Base-by-base conservation (phyloP, 2,329 filamentous ascomycete genomes). In the Epichloe uncinata region DNA sequence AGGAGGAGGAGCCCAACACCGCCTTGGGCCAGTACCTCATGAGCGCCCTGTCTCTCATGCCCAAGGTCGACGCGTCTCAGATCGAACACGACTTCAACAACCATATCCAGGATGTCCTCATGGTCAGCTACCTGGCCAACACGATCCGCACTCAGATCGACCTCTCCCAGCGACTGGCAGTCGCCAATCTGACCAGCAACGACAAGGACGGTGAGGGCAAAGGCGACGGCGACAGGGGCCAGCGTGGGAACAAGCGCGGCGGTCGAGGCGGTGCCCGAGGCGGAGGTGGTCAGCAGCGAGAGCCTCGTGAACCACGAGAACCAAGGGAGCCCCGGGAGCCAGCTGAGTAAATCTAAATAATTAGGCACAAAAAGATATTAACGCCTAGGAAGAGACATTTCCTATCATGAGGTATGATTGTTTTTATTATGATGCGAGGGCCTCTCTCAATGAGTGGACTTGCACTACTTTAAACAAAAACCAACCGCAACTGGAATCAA, bases 51-150 rank as follows among this genome's bases (percentile, higher is more conserved):
- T 90, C 87, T 44, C 75, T 98, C 55, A 88, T 91, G 50, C 93
- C 93, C 63, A 98, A 97, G 78, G 93, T 97, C 54, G 87, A 95
- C 62, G 75, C 84, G 38, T 78, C 82, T 54, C 85, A 94, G 66
- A 90, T 98, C 64, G 93, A 98, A 77, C 79, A 85, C 66, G 90
- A 97, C 75, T 98, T 98, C 81, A 98, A 98, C 81, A 95, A 95
- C 76, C 93, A 98, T 74, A 89, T 98, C 69, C 93, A 98, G 74
- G 93, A 98, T 68, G 90, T 98, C 54, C 82, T 98, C 57, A 90
- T 97, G 69, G 90, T 98, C 61, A 95, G 89, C 58, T 98, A 98
- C 75, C 79, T 98, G 57, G 89, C 93, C 67, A 98, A 97, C 78
- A 96, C 89, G 58, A 95, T 97, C 72, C 88, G 91, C 69, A 97